Evolutionary conservation across 2,329 filamentous ascomycete species (phyloP).

Genomic region (Pyrenochaeta sp.): DNA sequence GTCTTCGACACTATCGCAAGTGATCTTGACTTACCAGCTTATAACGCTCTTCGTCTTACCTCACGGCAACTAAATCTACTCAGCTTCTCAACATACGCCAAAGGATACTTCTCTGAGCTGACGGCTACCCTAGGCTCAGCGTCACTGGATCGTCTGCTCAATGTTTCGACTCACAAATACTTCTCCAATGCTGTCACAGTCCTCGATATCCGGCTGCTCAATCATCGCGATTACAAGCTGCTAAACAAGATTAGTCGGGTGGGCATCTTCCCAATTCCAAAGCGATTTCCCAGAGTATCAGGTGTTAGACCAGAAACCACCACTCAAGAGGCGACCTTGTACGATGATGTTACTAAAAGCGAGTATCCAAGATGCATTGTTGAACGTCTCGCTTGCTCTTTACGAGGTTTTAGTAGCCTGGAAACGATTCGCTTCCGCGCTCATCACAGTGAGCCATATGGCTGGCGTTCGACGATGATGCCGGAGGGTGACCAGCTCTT

Average conservation of each 20-base stretch:
- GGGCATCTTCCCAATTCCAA: constrained; percentile 38
- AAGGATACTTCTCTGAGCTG: constrained; percentile 29
- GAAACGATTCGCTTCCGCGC: constrained; percentile 28
- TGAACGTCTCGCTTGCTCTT: constrained; percentile 25
- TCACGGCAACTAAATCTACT: constrained; percentile 32
- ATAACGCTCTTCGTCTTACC: constrained; percentile 31
- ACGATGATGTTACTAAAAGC: constrained; percentile 26
- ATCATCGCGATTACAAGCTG: constrained; percentile 29
- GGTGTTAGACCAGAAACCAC: constrained; percentile 26
- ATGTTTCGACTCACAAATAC: constrained; percentile 23
- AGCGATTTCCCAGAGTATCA: constrained; percentile 32
- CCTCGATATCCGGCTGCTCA: constrained; percentile 36
- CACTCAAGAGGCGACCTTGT: constrained; percentile 27
- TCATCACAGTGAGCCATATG: constrained; percentile 14
- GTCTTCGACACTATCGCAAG: constrained; percentile 34
- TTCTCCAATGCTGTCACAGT: constrained; percentile 25
- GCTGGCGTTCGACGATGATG: constrained; percentile 10
- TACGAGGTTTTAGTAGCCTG: constrained; percentile 26
- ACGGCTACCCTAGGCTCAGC: constrained; percentile 33
- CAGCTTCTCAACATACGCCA: constrained; percentile 30
- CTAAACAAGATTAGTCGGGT: constrained; percentile 30
- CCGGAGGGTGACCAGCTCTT: constrained; percentile 24
- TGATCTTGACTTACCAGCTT: constrained; percentile 22
- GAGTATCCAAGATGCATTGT: constrained; percentile 25
- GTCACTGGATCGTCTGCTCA: constrained; percentile 31